A percentile compares a stretch with the other conserved stretches of the same genome.
Conservation (phyloP, 108 stramenopile genomes). For the Cyclotella sp. region DNA sequence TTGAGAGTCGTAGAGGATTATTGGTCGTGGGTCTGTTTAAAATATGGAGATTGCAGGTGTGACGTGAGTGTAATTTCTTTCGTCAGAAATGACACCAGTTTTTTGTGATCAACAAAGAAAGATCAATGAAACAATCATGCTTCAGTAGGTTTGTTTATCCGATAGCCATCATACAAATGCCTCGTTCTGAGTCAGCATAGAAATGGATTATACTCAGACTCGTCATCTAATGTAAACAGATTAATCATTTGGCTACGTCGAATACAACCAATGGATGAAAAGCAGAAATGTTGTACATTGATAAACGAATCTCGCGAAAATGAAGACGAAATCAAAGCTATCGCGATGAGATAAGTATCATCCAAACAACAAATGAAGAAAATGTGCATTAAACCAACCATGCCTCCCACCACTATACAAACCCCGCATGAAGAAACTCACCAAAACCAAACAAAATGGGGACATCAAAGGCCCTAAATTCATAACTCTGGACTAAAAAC, state of each 20-base stretch:
- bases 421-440: not conserved
- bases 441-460: conserved; percentile 31
- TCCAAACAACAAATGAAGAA: not conserved
- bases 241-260: too few species aligned
- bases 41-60: not conserved
- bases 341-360: too few species aligned
- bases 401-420: not conserved
- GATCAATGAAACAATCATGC: not conserved
- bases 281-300: too few species aligned
- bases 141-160: too few species aligned
- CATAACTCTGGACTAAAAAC: conserved; percentile 29
- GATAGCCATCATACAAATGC: not conserved
- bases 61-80: not conserved
- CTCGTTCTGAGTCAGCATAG: not conserved
- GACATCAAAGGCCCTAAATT: conserved; percentile 31
- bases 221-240: not conserved
- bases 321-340: too few species aligned
- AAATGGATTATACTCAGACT: not conserved
- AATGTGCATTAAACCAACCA: not conserved
- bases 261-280: too few species aligned
- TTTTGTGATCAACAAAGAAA: too few species aligned
- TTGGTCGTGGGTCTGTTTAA: conserved; percentile 39
- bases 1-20: conserved; percentile 40
- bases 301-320: too few species aligned
- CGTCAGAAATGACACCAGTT: not conserved